Percentiles rank a stretch among this genome's conserved stretches.
Conservation (phyloP, 2,329 filamentous ascomycete genomes). For the Cordyceps militaris region DNA sequence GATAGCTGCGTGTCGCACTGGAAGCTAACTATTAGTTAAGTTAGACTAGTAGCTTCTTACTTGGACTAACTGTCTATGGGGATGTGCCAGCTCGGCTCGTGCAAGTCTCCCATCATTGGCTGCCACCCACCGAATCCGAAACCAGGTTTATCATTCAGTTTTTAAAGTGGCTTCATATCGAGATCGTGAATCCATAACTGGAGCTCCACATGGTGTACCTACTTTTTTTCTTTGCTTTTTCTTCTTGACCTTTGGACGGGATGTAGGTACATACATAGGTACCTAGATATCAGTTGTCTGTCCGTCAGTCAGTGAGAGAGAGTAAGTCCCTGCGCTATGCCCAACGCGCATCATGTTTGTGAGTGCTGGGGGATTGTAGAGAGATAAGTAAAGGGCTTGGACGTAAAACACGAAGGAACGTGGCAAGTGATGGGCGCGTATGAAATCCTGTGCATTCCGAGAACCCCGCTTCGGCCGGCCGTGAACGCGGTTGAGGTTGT, state of each 20-base stretch:
- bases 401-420: not conserved
- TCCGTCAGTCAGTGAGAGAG: too few species aligned
- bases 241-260: not conserved
- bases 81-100: not conserved
- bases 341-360: too few species aligned
- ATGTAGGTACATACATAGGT: not conserved
- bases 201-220: conserved; percentile 4
- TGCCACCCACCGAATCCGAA: conserved; percentile 2
- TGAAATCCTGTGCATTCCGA: conserved; percentile 9
- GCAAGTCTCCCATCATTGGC: conserved; percentile 1
- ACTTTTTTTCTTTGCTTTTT: not conserved
- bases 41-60: not conserved
- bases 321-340: too few species aligned
- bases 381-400: not conserved
- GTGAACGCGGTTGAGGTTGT: not conserved
- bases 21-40: not conserved
- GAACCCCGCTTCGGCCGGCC: not conserved
- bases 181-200: conserved; percentile 9
- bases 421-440: not conserved
- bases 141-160: conserved; percentile 5
- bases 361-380: too few species aligned
- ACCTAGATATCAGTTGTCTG: not conserved
- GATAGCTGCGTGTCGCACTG: not conserved
- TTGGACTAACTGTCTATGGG: too few species aligned
- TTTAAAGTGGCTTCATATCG: conserved; percentile 11